Evolutionary conservation across 495 filamentous ascomycete species (phyloP).

Genomic region (Cercophora samala): DNA sequence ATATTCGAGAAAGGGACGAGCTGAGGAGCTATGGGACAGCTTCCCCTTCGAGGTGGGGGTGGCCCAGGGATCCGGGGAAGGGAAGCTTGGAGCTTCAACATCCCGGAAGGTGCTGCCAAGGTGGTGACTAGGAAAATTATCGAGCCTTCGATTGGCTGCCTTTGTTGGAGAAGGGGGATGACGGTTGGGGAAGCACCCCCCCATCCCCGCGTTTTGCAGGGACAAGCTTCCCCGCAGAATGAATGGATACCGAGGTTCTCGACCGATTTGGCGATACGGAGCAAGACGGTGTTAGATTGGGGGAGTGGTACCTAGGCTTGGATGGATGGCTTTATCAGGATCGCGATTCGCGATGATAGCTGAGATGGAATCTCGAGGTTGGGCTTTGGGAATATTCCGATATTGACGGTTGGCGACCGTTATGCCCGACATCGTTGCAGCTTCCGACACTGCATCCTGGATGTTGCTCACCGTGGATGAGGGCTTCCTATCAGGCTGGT

Average conservation of each 20-base stretch:
- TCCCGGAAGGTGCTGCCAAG: not conserved
- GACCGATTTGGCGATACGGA: slow-evolving; percentile 10
- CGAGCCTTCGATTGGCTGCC: slow-evolving; percentile 14
- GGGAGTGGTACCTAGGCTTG: not conserved
- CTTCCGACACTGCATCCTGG: not conserved
- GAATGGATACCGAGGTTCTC: slow-evolving; percentile 19
- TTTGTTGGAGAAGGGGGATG: not conserved
- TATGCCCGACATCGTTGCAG: not conserved
- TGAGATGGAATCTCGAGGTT: not conserved
- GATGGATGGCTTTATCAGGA: not conserved
- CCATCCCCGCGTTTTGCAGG: slow-evolving; percentile 23
- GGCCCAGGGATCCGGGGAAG: not conserved
- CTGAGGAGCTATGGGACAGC: not conserved
- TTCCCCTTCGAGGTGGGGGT: not conserved
- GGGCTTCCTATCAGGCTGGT: too few species aligned
- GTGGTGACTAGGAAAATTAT: not conserved
- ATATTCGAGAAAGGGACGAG: not conserved
- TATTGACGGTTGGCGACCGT: not conserved
- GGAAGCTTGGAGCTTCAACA: not conserved
- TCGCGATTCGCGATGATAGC: not conserved
- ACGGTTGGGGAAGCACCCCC: not conserved
- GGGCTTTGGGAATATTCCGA: not conserved
- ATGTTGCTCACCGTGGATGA: too few species aligned
- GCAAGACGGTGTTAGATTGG: not conserved
- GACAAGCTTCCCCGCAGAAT: slow-evolving; percentile 19